Evolutionary conservation across 306 rosid genomes (phyloP).

Genomic region (Betula pendula): DNA sequence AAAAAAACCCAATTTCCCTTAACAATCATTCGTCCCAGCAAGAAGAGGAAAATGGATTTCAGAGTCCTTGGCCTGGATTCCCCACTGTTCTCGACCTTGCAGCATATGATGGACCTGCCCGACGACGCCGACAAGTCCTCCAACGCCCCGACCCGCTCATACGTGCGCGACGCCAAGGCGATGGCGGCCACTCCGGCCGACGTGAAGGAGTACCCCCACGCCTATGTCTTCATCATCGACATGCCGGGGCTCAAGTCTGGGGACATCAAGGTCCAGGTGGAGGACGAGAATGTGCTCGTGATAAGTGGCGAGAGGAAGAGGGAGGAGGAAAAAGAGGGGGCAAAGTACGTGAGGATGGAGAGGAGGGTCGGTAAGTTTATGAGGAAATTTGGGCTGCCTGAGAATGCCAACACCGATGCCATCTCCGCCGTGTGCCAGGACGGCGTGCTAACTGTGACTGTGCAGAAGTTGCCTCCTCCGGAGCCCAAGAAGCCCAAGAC

Average conservation of each 20-base stretch:
- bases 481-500: slow-evolving; percentile 83
- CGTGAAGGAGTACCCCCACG: slow-evolving; percentile 62
- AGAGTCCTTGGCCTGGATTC: slow-evolving; percentile 64
- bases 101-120: slow-evolving; percentile 49
- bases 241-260: slow-evolving; percentile 90
- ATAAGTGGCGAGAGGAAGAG: slow-evolving; percentile 88
- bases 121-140: slow-evolving; percentile 56
- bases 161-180: slow-evolving; percentile 80
- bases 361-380: slow-evolving; percentile 81
- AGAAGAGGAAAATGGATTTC: slow-evolving; percentile 57
- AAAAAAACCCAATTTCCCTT: not conserved
- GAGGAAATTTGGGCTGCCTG: slow-evolving; percentile 85
- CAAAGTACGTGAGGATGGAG: slow-evolving; percentile 79
- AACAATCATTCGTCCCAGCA: too few relatives aligned
- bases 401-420: slow-evolving; percentile 61
- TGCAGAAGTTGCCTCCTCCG: slow-evolving; percentile 86
- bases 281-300: slow-evolving; percentile 76
- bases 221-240: slow-evolving; percentile 74
- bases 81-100: slow-evolving; percentile 61
- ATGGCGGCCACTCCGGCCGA: slow-evolving; percentile 91
- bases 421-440: slow-evolving; percentile 76
- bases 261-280: slow-evolving; percentile 87
- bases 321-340: slow-evolving; percentile 82
- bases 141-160: slow-evolving; percentile 60
- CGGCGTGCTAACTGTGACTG: slow-evolving; percentile 80